phyloP scores from a whole-genome alignment of 2,329 filamentous ascomycete genomes.

The Pseudogymnoascus sp. region DNA sequence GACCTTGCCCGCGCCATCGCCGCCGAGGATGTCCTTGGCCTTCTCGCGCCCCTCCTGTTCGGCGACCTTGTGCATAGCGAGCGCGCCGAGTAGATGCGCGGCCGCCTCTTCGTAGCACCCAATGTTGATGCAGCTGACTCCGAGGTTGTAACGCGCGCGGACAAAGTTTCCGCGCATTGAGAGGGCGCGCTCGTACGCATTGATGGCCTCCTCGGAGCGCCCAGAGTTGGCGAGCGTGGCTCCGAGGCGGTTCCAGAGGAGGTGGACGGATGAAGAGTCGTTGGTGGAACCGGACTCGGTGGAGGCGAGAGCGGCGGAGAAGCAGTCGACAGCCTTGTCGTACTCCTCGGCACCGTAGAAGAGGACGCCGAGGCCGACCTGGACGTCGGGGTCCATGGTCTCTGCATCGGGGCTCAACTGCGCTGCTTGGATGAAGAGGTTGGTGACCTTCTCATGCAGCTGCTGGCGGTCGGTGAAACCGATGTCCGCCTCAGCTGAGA shows the following conservation, averaged over 20 bases:
- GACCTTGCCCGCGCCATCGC: conserved; percentile 40
- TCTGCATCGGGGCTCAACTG: conserved; percentile 86
- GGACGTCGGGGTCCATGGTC: conserved; percentile 97
- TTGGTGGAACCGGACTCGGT: conserved; percentile 80
- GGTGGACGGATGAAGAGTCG: conserved; percentile 76
- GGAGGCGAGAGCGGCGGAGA: conserved; percentile 80
- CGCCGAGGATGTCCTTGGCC: conserved; percentile 68
- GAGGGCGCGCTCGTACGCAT: conserved; percentile 89
- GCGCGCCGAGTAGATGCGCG: conserved; percentile 80
- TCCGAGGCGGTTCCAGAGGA: conserved; percentile 95
- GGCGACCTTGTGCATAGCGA: conserved; percentile 92
- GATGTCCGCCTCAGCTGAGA: conserved; percentile 69
- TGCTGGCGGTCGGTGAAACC: conserved; percentile 85
- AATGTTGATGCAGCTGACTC: conserved; percentile 95
- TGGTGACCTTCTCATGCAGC: conserved; percentile 78
- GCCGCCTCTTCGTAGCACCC: conserved; percentile 91
- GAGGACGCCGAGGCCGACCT: conserved; percentile 90
- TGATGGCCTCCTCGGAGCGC: conserved; percentile 89
- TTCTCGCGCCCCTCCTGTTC: conserved; percentile 78
- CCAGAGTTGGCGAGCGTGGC: conserved; percentile 94
- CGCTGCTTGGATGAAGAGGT: conserved; percentile 85
- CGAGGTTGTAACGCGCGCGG: conserved; percentile 90
- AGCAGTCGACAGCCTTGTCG: conserved; percentile 97
- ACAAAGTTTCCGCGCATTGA: conserved; percentile 93
- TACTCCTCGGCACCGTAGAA: conserved; percentile 98